Evolutionary conservation across 176 grass and related monocot species (phyloP), one percentile per base, ranked within the genome.

Genomic region (Aegilops sharonensis): DNA sequence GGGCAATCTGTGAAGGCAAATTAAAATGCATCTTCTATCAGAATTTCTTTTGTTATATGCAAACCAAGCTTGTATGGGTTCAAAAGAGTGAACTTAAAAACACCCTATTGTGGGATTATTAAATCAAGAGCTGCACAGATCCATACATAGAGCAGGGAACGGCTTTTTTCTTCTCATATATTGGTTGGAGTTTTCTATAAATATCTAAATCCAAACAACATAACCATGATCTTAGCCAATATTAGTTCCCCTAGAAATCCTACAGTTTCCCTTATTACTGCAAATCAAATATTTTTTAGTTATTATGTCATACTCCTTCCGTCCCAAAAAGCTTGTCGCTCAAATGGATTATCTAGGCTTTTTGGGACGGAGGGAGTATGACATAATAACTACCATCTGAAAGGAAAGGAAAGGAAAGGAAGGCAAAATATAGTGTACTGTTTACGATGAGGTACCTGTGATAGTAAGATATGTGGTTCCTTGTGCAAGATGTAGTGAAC

Each of bases 401-500:
- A 67, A 81, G 47, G 61, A 62, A 68, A 81, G 34, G 34, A 35
- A 35, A 37, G 36, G 23, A 40, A 67, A 81, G 47, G 61, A 62
- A 68, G 75, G 0, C 66, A 36, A 78, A 70, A 74, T 14, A 14
- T 29, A 31, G 77, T 67, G 1, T 60, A 21, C 3, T 57, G 75
- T 6, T 34, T 80, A 89, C 37, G 20, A 36, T 37, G 37, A 82
- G 54, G 48, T 95, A 98, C 96, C 96, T 98, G 93, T 35, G 96
- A 79, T 50, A 98, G 82, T 85, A 98, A 89, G 90, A 98, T 87
- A 48, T 82, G 92, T 86, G 96, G 93, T 81, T 95, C 93, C 12
- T 84, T 80, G 54, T 64, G 69, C 18, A 95, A 89, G 48, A 81
- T 76, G 5, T 89, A 98, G 68, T 92, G 90, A 81, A 94, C 92